phyloP scores from a whole-genome alignment of 148 eudicot species.

The Linanthus parryae region DNA sequence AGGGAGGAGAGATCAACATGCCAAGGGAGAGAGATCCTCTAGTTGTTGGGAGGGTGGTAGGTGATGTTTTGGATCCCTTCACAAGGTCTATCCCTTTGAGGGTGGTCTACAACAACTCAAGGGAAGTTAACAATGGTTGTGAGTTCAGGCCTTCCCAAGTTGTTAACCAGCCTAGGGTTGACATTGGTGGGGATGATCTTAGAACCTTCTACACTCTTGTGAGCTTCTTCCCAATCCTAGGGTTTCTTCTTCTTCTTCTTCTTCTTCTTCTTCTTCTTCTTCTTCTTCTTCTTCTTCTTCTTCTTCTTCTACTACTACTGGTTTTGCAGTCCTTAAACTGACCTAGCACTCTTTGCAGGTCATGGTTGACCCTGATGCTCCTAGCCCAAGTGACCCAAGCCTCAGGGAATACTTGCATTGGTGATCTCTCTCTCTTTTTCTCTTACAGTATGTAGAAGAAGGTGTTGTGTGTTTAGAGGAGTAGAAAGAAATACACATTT shows the following conservation, averaged over 20 bases:
- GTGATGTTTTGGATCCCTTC: conserved; percentile 78
- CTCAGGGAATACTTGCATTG: conserved; percentile 83
- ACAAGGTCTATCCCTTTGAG: conserved; percentile 35
- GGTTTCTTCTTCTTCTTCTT: background rate
- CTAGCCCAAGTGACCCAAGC: conserved; percentile 80
- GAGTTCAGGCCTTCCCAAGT: conserved; percentile 78
- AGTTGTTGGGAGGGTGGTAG: conserved; percentile 66
- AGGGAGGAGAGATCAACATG: too few relatives aligned
- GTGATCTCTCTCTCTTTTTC: too few relatives aligned
- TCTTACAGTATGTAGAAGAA: too few relatives aligned
- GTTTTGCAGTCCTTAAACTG: too few relatives aligned
- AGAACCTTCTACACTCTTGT: conserved; percentile 78
- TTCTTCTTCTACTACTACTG: too few relatives aligned
- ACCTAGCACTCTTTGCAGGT: too few relatives aligned
- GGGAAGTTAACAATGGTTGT: conserved; percentile 57
- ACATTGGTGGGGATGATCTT: conserved; percentile 71
- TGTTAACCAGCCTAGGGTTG: conserved; percentile 66
- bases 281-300: too few relatives aligned
- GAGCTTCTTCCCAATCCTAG: too few relatives aligned
- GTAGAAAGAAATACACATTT: too few relatives aligned
- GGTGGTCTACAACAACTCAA: conserved; percentile 29
- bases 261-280: background rate
- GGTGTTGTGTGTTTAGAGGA: too few relatives aligned
- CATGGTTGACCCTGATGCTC: conserved; percentile 97
- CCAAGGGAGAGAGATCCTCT: conserved; percentile 62